phyloP scores from a whole-genome alignment of 2,329 filamentous ascomycete species.

The Zymoseptoria brevis region DNA sequence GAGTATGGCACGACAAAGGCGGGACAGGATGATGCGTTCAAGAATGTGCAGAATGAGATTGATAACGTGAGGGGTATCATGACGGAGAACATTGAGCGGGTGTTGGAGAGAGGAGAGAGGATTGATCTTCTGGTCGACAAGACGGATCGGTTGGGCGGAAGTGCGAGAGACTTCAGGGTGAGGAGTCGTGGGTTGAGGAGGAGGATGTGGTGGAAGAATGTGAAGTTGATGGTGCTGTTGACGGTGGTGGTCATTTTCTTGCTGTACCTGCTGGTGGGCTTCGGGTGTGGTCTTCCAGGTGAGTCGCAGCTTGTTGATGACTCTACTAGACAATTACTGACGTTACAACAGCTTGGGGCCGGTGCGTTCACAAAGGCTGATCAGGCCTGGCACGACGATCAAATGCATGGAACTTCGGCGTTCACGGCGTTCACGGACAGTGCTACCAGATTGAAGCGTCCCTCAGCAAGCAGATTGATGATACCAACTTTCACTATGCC shows the following conservation, averaged over 20 bases:
- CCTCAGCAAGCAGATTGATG: background rate
- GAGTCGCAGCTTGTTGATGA: slow-evolving; percentile 14
- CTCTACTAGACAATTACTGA: background rate
- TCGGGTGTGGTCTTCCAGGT: slow-evolving; percentile 63
- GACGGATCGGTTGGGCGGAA: slow-evolving; percentile 84
- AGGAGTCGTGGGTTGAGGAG: slow-evolving; percentile 78
- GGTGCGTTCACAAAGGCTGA: slow-evolving; percentile 16
- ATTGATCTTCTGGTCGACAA: slow-evolving; percentile 94
- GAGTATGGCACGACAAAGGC: slow-evolving; percentile 73
- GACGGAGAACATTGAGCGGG: slow-evolving; percentile 87
- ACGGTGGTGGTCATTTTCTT: slow-evolving; percentile 64
- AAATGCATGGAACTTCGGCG: background rate
- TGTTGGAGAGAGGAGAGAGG: slow-evolving; percentile 82
- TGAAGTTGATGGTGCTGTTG: slow-evolving; percentile 81
- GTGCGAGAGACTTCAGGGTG: slow-evolving; percentile 81
- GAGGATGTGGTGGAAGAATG: slow-evolving; percentile 99
- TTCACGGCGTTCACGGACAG: background rate
- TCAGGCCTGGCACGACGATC: background rate
- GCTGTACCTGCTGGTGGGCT: slow-evolving; percentile 62
- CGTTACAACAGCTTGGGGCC: slow-evolving; percentile 19
- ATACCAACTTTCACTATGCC: background rate
- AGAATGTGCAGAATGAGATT: slow-evolving; percentile 79
- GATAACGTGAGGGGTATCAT: slow-evolving; percentile 87
- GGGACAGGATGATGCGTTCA: slow-evolving; percentile 71
- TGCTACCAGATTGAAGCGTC: background rate